These are phyloP conservation scores for Aspergillus neoniger DNA, from an alignment of 2,329 filamentous ascomycete species.

Conservation along the genomic window DNA sequence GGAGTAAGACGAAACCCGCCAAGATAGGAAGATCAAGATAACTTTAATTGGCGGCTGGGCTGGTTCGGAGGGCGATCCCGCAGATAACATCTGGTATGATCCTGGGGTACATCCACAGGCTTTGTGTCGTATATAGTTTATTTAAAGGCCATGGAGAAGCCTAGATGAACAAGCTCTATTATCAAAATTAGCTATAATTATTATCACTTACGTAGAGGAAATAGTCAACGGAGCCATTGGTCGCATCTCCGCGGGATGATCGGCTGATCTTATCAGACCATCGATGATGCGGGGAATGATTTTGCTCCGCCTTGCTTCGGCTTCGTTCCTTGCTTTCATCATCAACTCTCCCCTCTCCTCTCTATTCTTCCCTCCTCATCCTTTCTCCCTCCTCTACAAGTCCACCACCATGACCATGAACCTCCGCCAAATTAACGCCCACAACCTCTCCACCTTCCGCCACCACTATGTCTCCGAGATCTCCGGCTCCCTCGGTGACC, in stretches of 20 bases:
- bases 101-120: no score
- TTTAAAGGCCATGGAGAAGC: no score
- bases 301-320: not conserved
- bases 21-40: not conserved
- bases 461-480: constrained; percentile 69
- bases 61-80: no score
- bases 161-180: no score
- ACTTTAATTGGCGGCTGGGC: no score
- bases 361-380: not conserved
- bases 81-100: no score
- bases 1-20: no score
- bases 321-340: not conserved
- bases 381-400: not conserved
- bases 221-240: no score
- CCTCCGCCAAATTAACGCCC: constrained; percentile 24
- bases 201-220: no score
- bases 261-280: not conserved
- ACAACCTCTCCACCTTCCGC: constrained; percentile 61
- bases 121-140: no score
- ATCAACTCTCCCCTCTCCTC: not conserved
- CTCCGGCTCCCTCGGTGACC: constrained; percentile 83
- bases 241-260: not conserved
- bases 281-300: not conserved
- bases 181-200: no score
- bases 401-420: constrained; percentile 30